A percentile compares a stretch with the other conserved stretches of the same genome.
These are phyloP conservation scores for Mortierella sp. DNA, from an alignment of 371 early-diverging fungal species.

Conservation along the genomic window DNA sequence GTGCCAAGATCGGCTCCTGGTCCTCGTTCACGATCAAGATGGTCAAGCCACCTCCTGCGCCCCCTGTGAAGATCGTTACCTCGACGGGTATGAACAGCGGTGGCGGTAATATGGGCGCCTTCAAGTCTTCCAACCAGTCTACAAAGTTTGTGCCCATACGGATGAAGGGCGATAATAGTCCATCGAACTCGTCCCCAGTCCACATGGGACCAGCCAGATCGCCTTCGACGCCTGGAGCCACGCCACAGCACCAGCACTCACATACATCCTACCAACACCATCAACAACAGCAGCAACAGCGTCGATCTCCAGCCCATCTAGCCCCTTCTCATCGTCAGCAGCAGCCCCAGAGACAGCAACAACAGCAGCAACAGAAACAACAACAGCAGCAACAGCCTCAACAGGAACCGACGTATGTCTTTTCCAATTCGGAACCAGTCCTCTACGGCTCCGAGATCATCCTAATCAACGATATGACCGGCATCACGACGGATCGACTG, in stretches of 20 bases:
- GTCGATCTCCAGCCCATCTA: no score
- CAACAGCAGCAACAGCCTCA: slow-evolving; percentile 12
- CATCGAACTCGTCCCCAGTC: background rate
- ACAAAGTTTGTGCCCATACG: slow-evolving; percentile 50
- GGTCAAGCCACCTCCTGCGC: slow-evolving; percentile 56
- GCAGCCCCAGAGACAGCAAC: background rate
- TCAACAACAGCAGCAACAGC: slow-evolving; percentile 10
- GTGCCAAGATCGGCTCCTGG: slow-evolving; percentile 77
- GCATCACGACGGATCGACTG: slow-evolving; percentile 69
- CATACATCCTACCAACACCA: slow-evolving; percentile 8
- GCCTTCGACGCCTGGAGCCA: background rate
- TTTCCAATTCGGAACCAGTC: slow-evolving; percentile 35
- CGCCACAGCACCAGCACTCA: slow-evolving; percentile 10
- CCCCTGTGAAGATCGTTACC: slow-evolving; percentile 43
- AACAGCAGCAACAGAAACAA: slow-evolving; percentile 7
- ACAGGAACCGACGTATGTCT: slow-evolving; percentile 28
- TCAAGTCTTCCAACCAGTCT: slow-evolving; percentile 24
- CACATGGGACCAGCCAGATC: background rate
- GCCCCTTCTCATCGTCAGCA: slow-evolving; percentile 1
- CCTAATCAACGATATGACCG: slow-evolving; percentile 67
- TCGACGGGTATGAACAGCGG: background rate
- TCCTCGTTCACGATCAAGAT: slow-evolving; percentile 77
- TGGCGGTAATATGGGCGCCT: slow-evolving; percentile 21
- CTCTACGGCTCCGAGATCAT: slow-evolving; percentile 73
- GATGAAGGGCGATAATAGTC: slow-evolving; percentile 37